phyloP scores from a whole-genome alignment of 495 filamentous ascomycete genomes.

The Lasiosphaeria miniovina region DNA sequence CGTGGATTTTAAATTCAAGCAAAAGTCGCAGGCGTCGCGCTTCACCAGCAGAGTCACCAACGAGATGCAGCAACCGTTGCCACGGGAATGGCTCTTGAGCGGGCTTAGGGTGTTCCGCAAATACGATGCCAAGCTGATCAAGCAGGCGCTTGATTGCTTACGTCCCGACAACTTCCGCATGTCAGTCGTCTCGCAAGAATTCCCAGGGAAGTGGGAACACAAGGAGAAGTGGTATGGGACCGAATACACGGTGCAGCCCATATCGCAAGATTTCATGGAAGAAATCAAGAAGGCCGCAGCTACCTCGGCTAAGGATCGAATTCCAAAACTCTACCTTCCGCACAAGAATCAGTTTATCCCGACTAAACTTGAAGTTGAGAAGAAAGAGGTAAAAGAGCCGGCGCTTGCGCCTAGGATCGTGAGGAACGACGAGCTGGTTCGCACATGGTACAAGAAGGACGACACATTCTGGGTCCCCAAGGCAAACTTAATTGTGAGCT shows the following conservation, averaged over 20 bases:
- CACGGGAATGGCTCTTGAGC: constrained; percentile 83
- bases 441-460: constrained; percentile 99
- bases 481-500: constrained; percentile 74
- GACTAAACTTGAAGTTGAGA: constrained; percentile 88
- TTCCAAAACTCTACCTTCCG: constrained; percentile 76
- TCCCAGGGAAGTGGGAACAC: constrained; percentile 78
- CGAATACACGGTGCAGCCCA: constrained; percentile 81
- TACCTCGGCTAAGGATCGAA: constrained; percentile 55
- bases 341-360: constrained; percentile 97
- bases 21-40: constrained; percentile 84
- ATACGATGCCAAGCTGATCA: constrained; percentile 74
- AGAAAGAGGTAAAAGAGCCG: constrained; percentile 77
- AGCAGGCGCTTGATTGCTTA: constrained; percentile 69
- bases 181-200: constrained; percentile 74
- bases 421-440: constrained; percentile 75
- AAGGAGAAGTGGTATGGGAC: constrained; percentile 99
- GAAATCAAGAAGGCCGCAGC: constrained; percentile 63
- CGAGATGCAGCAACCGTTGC: constrained; percentile 86
- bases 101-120: constrained; percentile 64
- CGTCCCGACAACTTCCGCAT: constrained; percentile 88
- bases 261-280: constrained; percentile 70
- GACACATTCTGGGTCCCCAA: constrained; percentile 99
- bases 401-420: constrained; percentile 76
- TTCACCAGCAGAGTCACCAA: constrained; percentile 81
- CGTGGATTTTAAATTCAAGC: constrained; percentile 90